Base-by-base conservation (phyloP, 192 early-diverging fungal species). In the Globomyces pollinis-pini region DNA sequence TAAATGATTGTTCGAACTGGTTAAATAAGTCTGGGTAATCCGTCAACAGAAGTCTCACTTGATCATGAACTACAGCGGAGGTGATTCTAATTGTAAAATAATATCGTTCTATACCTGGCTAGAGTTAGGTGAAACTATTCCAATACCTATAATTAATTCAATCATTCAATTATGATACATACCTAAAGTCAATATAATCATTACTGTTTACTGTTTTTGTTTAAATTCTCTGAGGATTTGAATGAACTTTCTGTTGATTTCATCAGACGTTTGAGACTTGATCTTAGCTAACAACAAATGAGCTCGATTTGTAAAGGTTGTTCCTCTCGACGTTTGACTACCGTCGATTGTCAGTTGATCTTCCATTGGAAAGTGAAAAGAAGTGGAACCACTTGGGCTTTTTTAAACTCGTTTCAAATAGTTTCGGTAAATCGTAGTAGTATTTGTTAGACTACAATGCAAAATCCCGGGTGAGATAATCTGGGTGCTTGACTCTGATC, bases 181-280 rank as follows among this genome's bases (percentile, higher is more conserved):
- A 39, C 15, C 20, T 15, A 15, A n/a, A 20, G 38, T 39, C 15
- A 39, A 15, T 20, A n/a, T 15, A 15, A n/a, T 39, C 38, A 39
- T 15, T 15, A 20, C 20, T 15, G 38, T 39, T 39, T 39, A 39
- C 38, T 31, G 7, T 39, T 55, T 55, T 26, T 39, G 29, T 39
- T 55, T 55, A 39, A 55, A 55, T 26, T 4, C 29, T 7, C 29
- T 23, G 9, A 55, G 16, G 38, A 55, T 39, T 8, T 24, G 33
- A 21, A 26, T 24, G 38, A 55, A 55, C n/a, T 55, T 31, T 34
- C 33, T 36, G 52, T 55, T 55, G 5, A 34, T 39, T 18, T 55
- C 52, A 24, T 24, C 29, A 24, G 52, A 6, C 2, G 52, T 55
- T 24, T 36, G 38, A 5, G 34, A 23, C 18, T 31, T 16, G 38